A percentile compares a stretch with the other conserved stretches of the same genome.
Evolutionary conservation across 2,329 filamentous ascomycete genomes (phyloP).

Genomic region (Arthrinium phaeospermum): DNA sequence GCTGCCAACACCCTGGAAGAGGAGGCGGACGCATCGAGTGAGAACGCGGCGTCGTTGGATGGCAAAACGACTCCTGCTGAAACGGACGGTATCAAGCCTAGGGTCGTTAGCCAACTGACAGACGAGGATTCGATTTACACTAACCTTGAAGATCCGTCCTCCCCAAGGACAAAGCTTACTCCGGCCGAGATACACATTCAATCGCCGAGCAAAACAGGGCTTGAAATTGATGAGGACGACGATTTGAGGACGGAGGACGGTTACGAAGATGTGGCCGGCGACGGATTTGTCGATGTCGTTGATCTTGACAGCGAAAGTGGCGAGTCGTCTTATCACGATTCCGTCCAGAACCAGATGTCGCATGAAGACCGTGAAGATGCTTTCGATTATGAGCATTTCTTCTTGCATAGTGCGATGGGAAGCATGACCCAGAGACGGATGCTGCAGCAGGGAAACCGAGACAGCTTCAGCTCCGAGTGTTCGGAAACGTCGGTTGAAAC

Average conservation of each 20-base stretch:
- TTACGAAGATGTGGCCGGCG: constrained; percentile 42
- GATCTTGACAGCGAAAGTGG: constrained; percentile 63
- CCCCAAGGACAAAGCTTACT: constrained; percentile 31
- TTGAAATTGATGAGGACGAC: constrained; percentile 38
- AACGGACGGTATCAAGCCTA: neutral
- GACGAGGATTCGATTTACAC: constrained; percentile 25
- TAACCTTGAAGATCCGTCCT: constrained; percentile 30
- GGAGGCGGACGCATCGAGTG: constrained; percentile 24
- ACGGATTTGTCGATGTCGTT: constrained; percentile 40
- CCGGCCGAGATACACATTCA: constrained; percentile 24
- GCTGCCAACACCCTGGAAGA: constrained; percentile 37
- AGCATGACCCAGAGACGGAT: constrained; percentile 67
- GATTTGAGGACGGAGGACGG: constrained; percentile 39
- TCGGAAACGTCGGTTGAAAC: constrained; percentile 66
- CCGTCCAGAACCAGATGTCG: constrained; percentile 65
- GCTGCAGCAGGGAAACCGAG: constrained; percentile 51
- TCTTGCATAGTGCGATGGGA: constrained; percentile 89
- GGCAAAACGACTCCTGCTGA: constrained; percentile 16
- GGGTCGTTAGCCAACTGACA: neutral
- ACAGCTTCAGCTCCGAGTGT: constrained; percentile 61
- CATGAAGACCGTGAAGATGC: constrained; percentile 95
- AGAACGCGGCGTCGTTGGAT: constrained; percentile 7
- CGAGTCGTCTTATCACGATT: constrained; percentile 68
- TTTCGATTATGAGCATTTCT: constrained; percentile 97
- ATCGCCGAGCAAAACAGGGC: constrained; percentile 24